These are phyloP conservation scores for Tanacetum coccineum DNA, from an alignment of 129 eudicot species.

Conservation along the genomic window DNA sequence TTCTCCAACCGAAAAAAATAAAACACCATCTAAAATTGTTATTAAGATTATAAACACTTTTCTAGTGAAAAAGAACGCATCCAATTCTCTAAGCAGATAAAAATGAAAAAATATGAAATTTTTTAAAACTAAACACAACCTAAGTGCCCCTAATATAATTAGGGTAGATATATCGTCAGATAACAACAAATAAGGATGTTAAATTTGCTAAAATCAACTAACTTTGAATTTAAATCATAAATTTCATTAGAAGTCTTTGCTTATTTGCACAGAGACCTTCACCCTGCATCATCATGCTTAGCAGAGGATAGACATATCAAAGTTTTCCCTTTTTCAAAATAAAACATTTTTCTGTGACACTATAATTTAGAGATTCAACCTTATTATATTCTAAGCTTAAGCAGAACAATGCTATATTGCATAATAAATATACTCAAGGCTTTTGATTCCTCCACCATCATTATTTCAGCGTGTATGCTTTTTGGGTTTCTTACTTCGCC, in stretches of 20 bases:
- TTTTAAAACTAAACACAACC: no score
- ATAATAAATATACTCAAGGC: background rate
- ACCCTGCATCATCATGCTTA: no score
- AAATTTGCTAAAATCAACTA: conserved; percentile 8
- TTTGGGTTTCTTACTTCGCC: background rate
- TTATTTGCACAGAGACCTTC: conserved; percentile 4
- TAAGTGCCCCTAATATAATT: background rate
- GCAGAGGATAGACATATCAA: background rate
- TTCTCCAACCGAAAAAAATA: no score
- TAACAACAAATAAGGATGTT: conserved; percentile 1
- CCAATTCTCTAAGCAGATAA: no score
- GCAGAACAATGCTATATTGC: background rate
- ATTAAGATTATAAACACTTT: no score
- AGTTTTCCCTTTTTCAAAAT: background rate
- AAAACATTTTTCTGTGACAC: background rate
- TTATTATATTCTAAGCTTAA: background rate
- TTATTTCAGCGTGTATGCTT: background rate
- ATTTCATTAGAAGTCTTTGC: background rate
- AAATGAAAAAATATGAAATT: no score
- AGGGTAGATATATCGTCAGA: background rate
- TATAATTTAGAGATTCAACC: conserved; percentile 8
- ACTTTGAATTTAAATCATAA: background rate
- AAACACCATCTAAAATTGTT: no score
- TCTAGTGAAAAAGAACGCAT: no score
- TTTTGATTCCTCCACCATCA: conserved; percentile 4